These are phyloP conservation scores for Pascua guehoae DNA, from an alignment of 1,284 basidiomycete species.

Conservation along the genomic window DNA sequence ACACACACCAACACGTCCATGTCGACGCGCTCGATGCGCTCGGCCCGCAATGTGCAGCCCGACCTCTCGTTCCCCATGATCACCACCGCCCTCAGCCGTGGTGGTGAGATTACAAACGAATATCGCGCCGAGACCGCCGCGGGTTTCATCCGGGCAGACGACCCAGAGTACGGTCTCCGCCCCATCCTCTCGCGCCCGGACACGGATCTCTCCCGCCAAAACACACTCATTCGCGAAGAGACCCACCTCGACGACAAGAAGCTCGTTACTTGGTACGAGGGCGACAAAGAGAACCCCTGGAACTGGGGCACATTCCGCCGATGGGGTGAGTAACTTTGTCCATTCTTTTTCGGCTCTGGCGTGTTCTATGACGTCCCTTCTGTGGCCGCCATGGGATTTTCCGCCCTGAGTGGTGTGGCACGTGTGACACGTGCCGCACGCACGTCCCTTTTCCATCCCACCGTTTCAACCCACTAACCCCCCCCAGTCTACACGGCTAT, in stretches of 20 bases:
- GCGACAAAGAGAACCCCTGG: slow-evolving; percentile 32
- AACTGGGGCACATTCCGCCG: slow-evolving; percentile 26
- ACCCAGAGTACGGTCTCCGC: slow-evolving; percentile 23
- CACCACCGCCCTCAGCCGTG: slow-evolving; percentile 25
- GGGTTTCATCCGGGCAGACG: slow-evolving; percentile 28
- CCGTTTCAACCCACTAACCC: not conserved
- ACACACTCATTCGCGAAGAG: slow-evolving; percentile 8
- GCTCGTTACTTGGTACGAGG: slow-evolving; percentile 30
- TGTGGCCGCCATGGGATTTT: no score
- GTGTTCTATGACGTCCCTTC: no score
- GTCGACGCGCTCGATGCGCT: slow-evolving; percentile 1
- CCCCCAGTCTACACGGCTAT: slow-evolving; percentile 28
- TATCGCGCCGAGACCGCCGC: slow-evolving; percentile 31
- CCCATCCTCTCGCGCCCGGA: slow-evolving; percentile 17
- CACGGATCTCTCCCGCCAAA: slow-evolving; percentile 1
- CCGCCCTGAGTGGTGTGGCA: no score
- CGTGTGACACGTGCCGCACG: not conserved
- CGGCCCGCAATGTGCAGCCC: slow-evolving; percentile 1
- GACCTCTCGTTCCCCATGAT: slow-evolving; percentile 34
- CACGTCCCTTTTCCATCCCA: not conserved
- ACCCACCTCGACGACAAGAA: slow-evolving; percentile 28
- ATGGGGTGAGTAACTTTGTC: slow-evolving; percentile 26
- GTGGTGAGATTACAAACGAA: slow-evolving; percentile 13
- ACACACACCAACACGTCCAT: slow-evolving; percentile 1
- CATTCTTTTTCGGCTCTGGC: no score